Conservation (phyloP, 352 stramenopile genomes). For the Phytophthora pluvialis region DNA sequence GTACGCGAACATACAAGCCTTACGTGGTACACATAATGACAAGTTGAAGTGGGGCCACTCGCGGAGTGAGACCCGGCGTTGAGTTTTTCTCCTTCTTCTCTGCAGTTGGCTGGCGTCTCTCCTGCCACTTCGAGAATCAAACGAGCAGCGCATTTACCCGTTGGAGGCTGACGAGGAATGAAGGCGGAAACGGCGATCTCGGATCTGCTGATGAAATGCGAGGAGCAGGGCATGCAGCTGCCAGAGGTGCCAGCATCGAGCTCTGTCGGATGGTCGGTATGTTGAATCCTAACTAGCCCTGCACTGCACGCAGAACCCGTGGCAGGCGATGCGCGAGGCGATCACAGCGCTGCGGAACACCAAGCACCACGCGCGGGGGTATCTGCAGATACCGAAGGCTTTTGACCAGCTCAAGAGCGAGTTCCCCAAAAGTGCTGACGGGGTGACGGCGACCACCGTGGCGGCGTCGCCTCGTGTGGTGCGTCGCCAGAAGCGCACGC, state of each 20-base stretch:
- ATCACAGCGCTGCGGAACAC: constrained; percentile 45
- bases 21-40: constrained; percentile 20
- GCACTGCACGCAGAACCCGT: constrained; percentile 37
- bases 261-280: neutral
- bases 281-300: neutral
- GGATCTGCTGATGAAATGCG: constrained; percentile 72
- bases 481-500: constrained; percentile 22
- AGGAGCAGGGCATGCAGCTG: constrained; percentile 52
- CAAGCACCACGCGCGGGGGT: constrained; percentile 50
- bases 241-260: constrained; percentile 34
- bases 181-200: constrained; percentile 60
- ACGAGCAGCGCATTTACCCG: neutral
- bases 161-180: constrained; percentile 35
- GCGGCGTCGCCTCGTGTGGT: constrained; percentile 7
- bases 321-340: constrained; percentile 48
- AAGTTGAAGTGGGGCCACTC: constrained; percentile 31
- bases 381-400: constrained; percentile 50
- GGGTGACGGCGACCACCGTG: neutral
- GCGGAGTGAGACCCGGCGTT: constrained; percentile 13
- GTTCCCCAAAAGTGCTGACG: constrained; percentile 23
- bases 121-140: neutral
- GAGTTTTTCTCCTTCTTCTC: constrained; percentile 12
- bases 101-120: constrained; percentile 3
- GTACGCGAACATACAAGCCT: neutral
- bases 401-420: constrained; percentile 46